These are phyloP conservation scores for Cercophora newfieldiana DNA, from an alignment of 495 filamentous ascomycete genomes.

Conservation along the genomic window DNA sequence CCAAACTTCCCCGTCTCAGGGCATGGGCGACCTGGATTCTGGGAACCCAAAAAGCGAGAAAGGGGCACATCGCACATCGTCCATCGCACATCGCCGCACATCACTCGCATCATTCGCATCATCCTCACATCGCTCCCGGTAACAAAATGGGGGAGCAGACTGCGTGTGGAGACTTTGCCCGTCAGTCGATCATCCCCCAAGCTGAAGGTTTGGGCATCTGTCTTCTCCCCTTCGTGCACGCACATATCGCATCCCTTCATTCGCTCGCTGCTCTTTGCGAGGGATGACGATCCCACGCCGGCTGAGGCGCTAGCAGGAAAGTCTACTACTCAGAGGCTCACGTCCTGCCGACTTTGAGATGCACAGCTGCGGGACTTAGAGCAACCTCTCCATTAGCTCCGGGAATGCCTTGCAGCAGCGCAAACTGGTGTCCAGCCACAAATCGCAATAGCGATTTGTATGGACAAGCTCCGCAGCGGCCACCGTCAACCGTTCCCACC, in stretches of 20 bases:
- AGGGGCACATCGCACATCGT: not conserved
- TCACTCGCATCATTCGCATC: slow-evolving; percentile 8
- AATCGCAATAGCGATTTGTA: too few relatives aligned
- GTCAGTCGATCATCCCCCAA: not conserved
- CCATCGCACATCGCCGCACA: not conserved
- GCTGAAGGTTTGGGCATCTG: not conserved
- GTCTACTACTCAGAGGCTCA: too few relatives aligned
- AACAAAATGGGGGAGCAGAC: not conserved
- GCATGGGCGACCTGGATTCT: slow-evolving; percentile 9
- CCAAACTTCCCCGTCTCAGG: not conserved
- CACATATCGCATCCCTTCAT: not conserved
- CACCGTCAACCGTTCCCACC: too few relatives aligned
- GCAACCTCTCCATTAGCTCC: not conserved
- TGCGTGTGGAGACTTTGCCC: not conserved
- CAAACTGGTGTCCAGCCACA: not conserved
- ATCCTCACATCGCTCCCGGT: slow-evolving; percentile 6
- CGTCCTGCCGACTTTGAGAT: too few relatives aligned
- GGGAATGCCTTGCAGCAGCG: not conserved
- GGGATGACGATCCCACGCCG: too few relatives aligned
- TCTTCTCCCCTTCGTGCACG: not conserved
- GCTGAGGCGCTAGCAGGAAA: too few relatives aligned
- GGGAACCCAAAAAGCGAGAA: slow-evolving; percentile 1
- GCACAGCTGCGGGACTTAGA: too few relatives aligned
- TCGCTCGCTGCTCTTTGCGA: not conserved
- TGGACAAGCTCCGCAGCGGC: too few relatives aligned